A percentile compares a stretch with the other conserved stretches of the same genome.
Conservation (phyloP, 176 grass and related monocot genomes). For the Oryza glaberrima region DNA sequence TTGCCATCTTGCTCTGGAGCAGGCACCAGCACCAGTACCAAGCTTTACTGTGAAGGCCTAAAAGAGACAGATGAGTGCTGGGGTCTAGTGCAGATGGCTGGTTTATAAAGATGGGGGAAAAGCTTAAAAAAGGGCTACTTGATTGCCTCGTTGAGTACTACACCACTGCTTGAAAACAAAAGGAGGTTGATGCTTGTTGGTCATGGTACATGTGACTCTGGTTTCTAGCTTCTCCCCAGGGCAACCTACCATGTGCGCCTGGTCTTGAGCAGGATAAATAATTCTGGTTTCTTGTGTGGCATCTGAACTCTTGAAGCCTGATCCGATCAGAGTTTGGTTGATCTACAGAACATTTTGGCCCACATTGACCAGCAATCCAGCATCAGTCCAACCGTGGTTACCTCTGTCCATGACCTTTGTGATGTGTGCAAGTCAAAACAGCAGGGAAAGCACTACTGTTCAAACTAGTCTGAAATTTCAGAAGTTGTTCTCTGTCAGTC, state of each 20-base stretch:
- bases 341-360: constrained; percentile 15
- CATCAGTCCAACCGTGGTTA: constrained; percentile 3
- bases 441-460: neutral
- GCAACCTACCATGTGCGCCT: constrained; percentile 56
- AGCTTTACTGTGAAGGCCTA: constrained; percentile 14
- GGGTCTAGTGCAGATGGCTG: constrained; percentile 12
- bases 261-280: neutral
- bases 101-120: constrained; percentile 29
- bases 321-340: constrained; percentile 40
- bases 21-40: neutral
- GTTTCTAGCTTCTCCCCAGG: constrained; percentile 43
- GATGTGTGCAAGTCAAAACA: constrained; percentile 30
- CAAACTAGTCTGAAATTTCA: neutral
- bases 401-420: neutral
- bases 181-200: neutral
- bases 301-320: constrained; percentile 31
- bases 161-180: neutral
- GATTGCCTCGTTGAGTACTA: constrained; percentile 41
- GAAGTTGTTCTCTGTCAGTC: neutral
- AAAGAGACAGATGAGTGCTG: constrained; percentile 36
- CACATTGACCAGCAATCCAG: constrained; percentile 20
- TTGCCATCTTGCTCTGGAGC: constrained; percentile 34
- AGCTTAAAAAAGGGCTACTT: neutral
- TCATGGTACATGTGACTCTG: constrained; percentile 27
- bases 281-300: neutral